Evolutionary conservation across 2,329 filamentous ascomycete genomes (phyloP).

Genomic region (Colletotrichum liriopes): DNA sequence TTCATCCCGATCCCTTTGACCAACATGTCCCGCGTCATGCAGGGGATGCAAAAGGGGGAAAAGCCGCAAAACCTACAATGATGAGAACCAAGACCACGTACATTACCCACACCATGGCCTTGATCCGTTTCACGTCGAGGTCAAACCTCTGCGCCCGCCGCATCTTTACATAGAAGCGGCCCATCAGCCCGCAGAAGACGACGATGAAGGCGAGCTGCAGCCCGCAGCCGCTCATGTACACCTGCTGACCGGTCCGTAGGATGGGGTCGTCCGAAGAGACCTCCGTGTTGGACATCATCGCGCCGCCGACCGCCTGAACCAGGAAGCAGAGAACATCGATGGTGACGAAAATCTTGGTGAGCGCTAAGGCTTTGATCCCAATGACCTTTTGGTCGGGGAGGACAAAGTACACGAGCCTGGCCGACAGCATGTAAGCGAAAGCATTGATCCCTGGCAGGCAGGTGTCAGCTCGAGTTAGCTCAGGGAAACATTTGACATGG

Average conservation of each 20-base stretch:
- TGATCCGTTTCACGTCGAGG: slow-evolving; percentile 49
- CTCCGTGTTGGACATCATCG: slow-evolving; percentile 52
- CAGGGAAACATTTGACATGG: not conserved
- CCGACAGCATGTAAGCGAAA: slow-evolving; percentile 62
- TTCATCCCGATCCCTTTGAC: slow-evolving; percentile 32
- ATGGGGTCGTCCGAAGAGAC: slow-evolving; percentile 44
- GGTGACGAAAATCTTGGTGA: slow-evolving; percentile 64
- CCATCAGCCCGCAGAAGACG: slow-evolving; percentile 55
- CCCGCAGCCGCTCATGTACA: slow-evolving; percentile 58
- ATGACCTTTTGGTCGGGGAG: slow-evolving; percentile 56
- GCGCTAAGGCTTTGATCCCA: slow-evolving; percentile 53
- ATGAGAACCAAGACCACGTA: slow-evolving; percentile 54
- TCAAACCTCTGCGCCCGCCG: slow-evolving; percentile 44
- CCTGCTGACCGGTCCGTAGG: slow-evolving; percentile 53
- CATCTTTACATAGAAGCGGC: slow-evolving; percentile 53
- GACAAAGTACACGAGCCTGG: slow-evolving; percentile 56
- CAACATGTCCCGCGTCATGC: slow-evolving; percentile 1
- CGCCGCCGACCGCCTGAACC: slow-evolving; percentile 59
- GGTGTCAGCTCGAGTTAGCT: not conserved
- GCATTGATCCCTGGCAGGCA: slow-evolving; percentile 56
- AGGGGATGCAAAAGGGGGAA: not conserved
- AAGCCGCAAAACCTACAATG: slow-evolving; percentile 49
- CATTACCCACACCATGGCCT: slow-evolving; percentile 53
- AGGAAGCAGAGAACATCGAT: slow-evolving; percentile 65
- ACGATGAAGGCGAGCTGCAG: slow-evolving; percentile 56